Conservation (phyloP, 768 basidiomycete genomes). For the Russula ochroleuca region DNA sequence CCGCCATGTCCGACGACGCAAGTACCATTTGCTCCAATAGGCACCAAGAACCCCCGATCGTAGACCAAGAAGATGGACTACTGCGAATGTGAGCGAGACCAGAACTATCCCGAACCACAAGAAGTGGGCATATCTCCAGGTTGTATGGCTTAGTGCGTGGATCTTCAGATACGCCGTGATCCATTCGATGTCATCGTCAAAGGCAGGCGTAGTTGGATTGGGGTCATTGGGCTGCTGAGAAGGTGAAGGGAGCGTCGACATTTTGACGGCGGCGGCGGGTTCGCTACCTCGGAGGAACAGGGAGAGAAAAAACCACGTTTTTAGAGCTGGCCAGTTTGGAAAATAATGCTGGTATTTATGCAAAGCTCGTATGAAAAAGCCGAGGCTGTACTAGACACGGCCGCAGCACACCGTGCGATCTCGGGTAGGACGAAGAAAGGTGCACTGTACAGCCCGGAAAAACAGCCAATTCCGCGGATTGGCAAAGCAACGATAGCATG, state of each 20-base stretch:
- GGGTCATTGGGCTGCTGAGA: conserved; percentile 18
- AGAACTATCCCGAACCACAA: conserved; percentile 53
- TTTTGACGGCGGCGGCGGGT: neutral
- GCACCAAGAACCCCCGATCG: conserved; percentile 46
- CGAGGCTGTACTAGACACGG: conserved; percentile 18
- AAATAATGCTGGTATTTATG: conserved; percentile 1
- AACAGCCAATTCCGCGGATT: neutral
- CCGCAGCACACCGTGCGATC: neutral
- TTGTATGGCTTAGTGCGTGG: conserved; percentile 50
- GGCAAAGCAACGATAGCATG: neutral
- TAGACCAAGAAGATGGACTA: conserved; percentile 43
- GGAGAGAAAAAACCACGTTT: neutral
- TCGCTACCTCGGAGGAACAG: neutral
- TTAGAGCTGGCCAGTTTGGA: conserved; percentile 5
- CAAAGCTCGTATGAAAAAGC: neutral
- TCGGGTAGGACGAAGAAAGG: conserved; percentile 4
- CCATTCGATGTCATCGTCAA: conserved; percentile 46
- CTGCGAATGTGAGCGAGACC: conserved; percentile 40
- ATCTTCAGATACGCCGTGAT: conserved; percentile 53
- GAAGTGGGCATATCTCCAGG: conserved; percentile 53
- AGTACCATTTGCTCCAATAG: conserved; percentile 53
- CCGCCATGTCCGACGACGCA: conserved; percentile 56
- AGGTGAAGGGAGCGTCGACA: conserved; percentile 11
- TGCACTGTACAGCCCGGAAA: neutral
- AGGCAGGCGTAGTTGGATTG: conserved; percentile 44